Evolutionary conservation across 139 green algal genomes (phyloP), one percentile per base, ranked within the genome.

Genomic region (Choricystis sp.): DNA sequence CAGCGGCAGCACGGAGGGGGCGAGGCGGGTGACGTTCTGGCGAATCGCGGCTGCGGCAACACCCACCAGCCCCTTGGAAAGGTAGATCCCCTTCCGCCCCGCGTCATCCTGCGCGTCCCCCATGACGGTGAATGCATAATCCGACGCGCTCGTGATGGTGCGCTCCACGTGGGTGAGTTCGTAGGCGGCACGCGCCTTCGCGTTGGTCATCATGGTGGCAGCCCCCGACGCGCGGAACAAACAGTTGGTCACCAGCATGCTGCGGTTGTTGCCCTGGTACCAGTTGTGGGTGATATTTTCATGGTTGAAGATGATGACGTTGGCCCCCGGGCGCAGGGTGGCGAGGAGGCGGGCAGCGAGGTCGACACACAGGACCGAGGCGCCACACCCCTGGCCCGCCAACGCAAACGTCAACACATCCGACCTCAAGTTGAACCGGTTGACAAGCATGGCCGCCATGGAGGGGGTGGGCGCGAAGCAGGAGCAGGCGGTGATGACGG

Each of bases 221-320:
- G 83, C 84, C 16, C 80, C 87, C 1, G 92, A 92, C 29, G 96
- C 77, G 29, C 91, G 84, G 85, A 98, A 98, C 23, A 98, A 77
- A 79, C 82, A 94, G 76, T 98, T 98, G 69, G 92, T 88, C 66
- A 98, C 91, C 56, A 98, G 78, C 90, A 96, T 98, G 65, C 85
- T 89, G 31, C 79, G 72, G 31, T 85, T 63, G 64, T 94, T 94
- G 74, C 88, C 88, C 70, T 87, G 86, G 76, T 95, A 94, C 24
- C 40, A 52, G 40, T 9, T 21, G 40, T 52, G 9, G 40, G 40
- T 52, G 9, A 57, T 57, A 29, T 56, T 66, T 31, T 66, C 61
- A 28, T 28, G 57, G 61, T 26, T 66, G 20, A 66, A 29, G 30
- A 66, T 28, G 9, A 66, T 28, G 28, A 55, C 16, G 27, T 66